Base-by-base conservation (phyloP, 2,329 filamentous ascomycete genomes). In the Fusarium chlamydosporum region DNA sequence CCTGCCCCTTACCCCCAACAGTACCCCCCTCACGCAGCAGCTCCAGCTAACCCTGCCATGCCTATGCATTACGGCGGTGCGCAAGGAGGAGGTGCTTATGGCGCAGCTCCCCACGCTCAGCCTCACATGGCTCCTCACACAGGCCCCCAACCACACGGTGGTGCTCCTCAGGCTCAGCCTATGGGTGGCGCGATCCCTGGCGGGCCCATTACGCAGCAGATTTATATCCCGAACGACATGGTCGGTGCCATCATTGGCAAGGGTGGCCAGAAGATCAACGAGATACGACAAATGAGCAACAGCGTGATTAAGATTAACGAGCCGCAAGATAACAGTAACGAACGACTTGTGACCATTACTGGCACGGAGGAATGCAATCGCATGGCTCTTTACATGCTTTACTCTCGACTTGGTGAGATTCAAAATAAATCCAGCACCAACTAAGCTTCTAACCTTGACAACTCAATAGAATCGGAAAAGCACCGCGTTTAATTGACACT, bases 271-370 rank as follows among this genome's bases (percentile, higher is more conserved):
- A 99, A 99, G 88, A 99, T 99, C 86, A 99, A 99, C 78, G 96
- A 99, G 82, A 99, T 99, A 71, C 90, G 96, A 73, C 94, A 97
- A 79, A 89, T 99, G 74, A 96, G 92, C 79, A 96, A 95, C 73
- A 98, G 95, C 82, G 94, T 99, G 46, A 98, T 99, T 81, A 99
- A 99, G 85, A 99, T 99, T 85, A 98, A 99, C 79, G 96, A 99
- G 79, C 96, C 96, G 2, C 96, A 97, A 79, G 96, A 98, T 80
- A 98, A 97, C 82, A 98, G 93, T 86, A 99, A 98, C 77, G 96
- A 99, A 84, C 91, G 96, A 67, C 85, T 99, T 62, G 96, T 99
- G 60, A 99, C 96, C 16, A 97, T 99, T 73, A 97, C 96, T 3
- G 96, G 96, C 70, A 98, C 96, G 7, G 94, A 96, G 75, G 96